Conservation (phyloP, 768 basidiomycete species). For the Phylloporus sp. region DNA sequence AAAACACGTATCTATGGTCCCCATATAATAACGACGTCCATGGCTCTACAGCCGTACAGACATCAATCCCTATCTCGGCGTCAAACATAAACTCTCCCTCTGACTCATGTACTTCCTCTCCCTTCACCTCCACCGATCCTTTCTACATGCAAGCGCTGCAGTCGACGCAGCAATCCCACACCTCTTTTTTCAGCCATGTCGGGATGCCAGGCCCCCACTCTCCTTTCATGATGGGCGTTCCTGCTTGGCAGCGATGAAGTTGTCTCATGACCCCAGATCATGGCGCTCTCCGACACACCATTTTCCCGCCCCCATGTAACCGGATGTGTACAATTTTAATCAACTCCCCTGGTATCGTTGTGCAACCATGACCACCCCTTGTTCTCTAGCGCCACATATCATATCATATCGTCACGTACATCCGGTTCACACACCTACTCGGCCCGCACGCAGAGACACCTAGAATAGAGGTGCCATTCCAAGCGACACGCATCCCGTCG, state of each 20-base stretch:
- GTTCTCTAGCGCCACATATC: background rate
- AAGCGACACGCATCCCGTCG: background rate
- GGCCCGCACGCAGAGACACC: background rate
- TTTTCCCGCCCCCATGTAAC: conserved; percentile 2
- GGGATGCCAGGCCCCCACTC: conserved; percentile 38
- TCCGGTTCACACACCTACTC: conserved; percentile 1
- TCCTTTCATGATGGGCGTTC: conserved; percentile 33
- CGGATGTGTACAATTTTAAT: conserved; percentile 7
- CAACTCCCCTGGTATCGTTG: conserved; percentile 10
- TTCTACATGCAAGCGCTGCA: conserved; percentile 46
- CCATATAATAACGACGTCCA: conserved; percentile 16
- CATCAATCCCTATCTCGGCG: conserved; percentile 9
- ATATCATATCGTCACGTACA: conserved; percentile 6
- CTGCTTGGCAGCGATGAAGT: conserved; percentile 22
- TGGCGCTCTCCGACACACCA: background rate
- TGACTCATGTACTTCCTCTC: conserved; percentile 26
- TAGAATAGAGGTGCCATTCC: conserved; percentile 12
- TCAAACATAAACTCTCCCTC: conserved; percentile 19
- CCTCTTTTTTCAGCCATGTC: conserved; percentile 36
- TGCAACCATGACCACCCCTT: conserved; percentile 7
- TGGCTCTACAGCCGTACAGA: conserved; percentile 15
- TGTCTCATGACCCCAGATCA: background rate
- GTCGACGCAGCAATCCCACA: conserved; percentile 29
- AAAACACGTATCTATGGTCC: conserved; percentile 23
- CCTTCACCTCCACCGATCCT: conserved; percentile 47